Base-by-base conservation (phyloP, 2,329 filamentous ascomycete species). In the Arthrinium phaeospermum region DNA sequence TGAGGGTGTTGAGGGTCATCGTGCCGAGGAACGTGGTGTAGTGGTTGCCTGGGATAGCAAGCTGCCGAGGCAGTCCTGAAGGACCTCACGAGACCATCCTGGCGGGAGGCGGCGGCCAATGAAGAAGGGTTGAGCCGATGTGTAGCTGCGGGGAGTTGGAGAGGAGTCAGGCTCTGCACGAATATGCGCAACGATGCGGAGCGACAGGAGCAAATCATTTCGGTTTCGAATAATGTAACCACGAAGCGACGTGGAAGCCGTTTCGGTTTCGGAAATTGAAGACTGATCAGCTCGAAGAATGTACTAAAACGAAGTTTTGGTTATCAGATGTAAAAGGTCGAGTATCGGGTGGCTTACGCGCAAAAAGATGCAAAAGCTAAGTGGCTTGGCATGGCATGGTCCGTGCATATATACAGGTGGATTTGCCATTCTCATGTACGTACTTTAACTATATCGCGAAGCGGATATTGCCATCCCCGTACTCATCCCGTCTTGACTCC, bases 131-230 rank as follows among this genome's bases (percentile, higher is more conserved):
- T 72, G 74, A 64, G 57, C 41, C 34, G 57, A 68, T 46, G 34
- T 34, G 73, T 68, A 34, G 68, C 71, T 71, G 76, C 53, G 53
- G 78, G 72, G 12, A 80, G 16, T 57, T 76, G 77, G 14, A 81
- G 53, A 68, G 76, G 77, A 2, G 79, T 79, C 14, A 89, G 79
- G 44, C 82, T 86, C 73, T 83, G 84, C 16, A 88, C 78, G 72
- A 89, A 89, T n/a, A 85, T 81, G 71, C 82, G 81, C 75, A 87
- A 78, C 12, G 87, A 82, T 44, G 82, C 80, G 8, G 80, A 82
- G 72, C 85, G 84, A 74, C 87, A 89, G 30, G 83, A 79, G 77
- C 87, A 89, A 73, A 78, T 82, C 87, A 89, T 64, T 41, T 61
- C 53, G 12, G 8, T 5, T 30, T 89, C 68, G 73, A 77, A 73